phyloP scores from a whole-genome alignment of 1,139 yeast genomes.

The Arxiozyma bovina region DNA sequence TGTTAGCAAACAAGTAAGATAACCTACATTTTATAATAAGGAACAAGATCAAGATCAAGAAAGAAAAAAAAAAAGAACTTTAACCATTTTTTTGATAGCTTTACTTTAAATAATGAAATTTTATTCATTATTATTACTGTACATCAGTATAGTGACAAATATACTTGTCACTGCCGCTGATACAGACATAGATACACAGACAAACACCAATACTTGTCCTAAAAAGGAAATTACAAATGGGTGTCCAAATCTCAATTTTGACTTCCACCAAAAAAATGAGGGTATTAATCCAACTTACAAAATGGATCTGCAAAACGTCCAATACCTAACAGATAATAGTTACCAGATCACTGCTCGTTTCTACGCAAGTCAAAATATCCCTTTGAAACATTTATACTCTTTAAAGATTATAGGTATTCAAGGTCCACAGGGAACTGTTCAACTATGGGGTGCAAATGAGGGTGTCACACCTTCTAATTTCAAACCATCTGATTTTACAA shows the following conservation, averaged over 20 bases:
- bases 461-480: conserved; percentile 12
- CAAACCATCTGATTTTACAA: conserved; percentile 26
- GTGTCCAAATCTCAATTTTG: conserved; percentile 15
- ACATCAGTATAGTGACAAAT: not conserved
- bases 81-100: too few species aligned
- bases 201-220: not conserved
- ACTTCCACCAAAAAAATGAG: conserved; percentile 9
- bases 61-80: too few species aligned
- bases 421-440: conserved; percentile 20
- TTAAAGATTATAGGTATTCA: conserved; percentile 24
- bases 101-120: not conserved
- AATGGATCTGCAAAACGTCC: conserved; percentile 5
- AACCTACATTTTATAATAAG: too few species aligned
- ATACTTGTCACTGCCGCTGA: not conserved
- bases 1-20: too few species aligned
- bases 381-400: conserved; percentile 20
- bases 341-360: conserved; percentile 28
- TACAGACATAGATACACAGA: not conserved
- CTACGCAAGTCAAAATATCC: conserved; percentile 15
- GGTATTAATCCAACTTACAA: conserved; percentile 3
- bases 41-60: too few species aligned
- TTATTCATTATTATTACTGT: not conserved
- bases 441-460: conserved; percentile 23
- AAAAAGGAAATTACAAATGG: not conserved
- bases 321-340: conserved; percentile 7